Percentiles rank a stretch among this genome's conserved stretches.
Conservation (phyloP, 2,329 filamentous ascomycete genomes). For the Claviceps capensis region DNA sequence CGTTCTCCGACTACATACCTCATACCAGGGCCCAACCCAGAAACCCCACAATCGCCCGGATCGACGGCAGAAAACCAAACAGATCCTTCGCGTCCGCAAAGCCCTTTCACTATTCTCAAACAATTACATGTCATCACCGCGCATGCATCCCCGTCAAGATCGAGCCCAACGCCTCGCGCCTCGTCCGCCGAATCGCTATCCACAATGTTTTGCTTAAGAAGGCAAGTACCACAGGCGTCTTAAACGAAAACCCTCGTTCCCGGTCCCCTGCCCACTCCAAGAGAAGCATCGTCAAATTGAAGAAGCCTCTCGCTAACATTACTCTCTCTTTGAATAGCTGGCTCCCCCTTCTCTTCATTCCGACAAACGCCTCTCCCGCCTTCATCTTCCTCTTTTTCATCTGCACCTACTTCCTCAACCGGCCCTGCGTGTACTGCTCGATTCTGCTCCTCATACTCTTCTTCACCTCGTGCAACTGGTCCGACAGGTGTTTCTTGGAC, state of each 20-base stretch:
- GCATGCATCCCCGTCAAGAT: not conserved
- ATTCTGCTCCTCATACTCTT: slow-evolving; percentile 91
- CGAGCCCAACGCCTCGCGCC: not conserved
- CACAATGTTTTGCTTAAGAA: slow-evolving; percentile 48
- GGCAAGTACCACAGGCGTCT: slow-evolving; percentile 23
- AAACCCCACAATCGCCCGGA: not conserved
- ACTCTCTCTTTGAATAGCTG: slow-evolving; percentile 38
- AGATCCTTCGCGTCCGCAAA: not conserved
- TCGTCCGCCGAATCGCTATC: not conserved
- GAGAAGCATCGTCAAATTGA: not conserved
- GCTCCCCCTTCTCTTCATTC: slow-evolving; percentile 79
- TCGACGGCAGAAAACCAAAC: not conserved
- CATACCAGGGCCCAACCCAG: not conserved
- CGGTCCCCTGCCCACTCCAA: not conserved
- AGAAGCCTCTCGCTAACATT: not conserved
- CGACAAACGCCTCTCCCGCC: slow-evolving; percentile 69
- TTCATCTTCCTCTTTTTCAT: slow-evolving; percentile 84
- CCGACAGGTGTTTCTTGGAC: slow-evolving; percentile 85
- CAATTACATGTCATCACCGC: not conserved
- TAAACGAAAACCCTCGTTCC: not conserved
- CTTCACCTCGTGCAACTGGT: slow-evolving; percentile 81
- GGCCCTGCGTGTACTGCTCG: slow-evolving; percentile 95
- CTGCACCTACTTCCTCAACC: slow-evolving; percentile 90
- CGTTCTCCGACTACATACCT: not conserved
- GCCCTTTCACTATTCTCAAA: not conserved